Percentiles rank a stretch among this genome's conserved stretches.
phyloP scores from a whole-genome alignment of 1,284 basidiomycete species.

The Cryptococcus hybrid region DNA sequence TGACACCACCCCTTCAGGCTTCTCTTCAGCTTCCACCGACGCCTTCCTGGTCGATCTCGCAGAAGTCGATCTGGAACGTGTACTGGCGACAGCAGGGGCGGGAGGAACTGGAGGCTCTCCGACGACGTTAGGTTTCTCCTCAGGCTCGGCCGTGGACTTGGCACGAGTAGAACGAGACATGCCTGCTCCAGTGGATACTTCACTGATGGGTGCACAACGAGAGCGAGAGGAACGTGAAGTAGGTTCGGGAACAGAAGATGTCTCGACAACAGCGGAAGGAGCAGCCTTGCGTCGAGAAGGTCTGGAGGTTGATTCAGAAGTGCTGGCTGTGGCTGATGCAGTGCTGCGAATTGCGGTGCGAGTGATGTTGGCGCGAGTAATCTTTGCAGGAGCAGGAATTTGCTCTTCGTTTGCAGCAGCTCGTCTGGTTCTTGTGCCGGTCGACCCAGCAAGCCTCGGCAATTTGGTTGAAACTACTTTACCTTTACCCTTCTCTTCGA shows the following conservation, averaged over 20 bases:
- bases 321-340: neutral
- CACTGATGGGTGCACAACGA: neutral
- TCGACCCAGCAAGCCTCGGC: neutral
- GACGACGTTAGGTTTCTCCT: slow-evolving; percentile 1
- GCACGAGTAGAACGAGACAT: slow-evolving; percentile 11
- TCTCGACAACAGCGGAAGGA: neutral
- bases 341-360: neutral
- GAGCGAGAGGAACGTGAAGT: slow-evolving; percentile 4
- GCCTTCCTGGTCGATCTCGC: slow-evolving; percentile 5
- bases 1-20: neutral
- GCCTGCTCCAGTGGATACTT: neutral
- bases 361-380: too few relatives aligned
- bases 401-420: too few relatives aligned
- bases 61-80: slow-evolving; percentile 2
- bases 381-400: neutral
- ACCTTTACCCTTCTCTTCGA: too few relatives aligned
- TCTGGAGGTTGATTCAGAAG: neutral
- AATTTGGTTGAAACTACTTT: neutral
- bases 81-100: neutral
- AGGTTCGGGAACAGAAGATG: neutral
- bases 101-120: neutral
- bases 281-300: neutral
- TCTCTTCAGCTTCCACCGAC: neutral
- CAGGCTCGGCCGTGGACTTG: slow-evolving; percentile 9
- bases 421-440: neutral